Evolutionary conservation across 495 filamentous ascomycete species (phyloP).

Genomic region (Penicillium herquei): DNA sequence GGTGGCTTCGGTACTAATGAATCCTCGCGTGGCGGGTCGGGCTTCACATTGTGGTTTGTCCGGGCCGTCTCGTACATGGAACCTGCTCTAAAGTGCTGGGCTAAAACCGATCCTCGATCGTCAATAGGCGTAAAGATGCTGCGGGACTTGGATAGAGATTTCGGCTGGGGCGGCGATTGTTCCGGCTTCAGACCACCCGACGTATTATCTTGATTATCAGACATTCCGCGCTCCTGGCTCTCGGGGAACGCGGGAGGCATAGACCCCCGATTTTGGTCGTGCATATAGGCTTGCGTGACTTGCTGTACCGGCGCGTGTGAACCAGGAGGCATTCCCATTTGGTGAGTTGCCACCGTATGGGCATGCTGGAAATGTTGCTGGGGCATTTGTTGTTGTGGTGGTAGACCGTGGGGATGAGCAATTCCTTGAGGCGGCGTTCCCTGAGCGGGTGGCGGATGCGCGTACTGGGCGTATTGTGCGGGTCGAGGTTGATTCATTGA

Average conservation of each 20-base stretch:
- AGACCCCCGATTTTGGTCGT: slow-evolving; percentile 62
- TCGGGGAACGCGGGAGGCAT: slow-evolving; percentile 51
- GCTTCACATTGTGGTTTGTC: slow-evolving; percentile 37
- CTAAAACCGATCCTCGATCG: slow-evolving; percentile 83
- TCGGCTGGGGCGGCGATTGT: slow-evolving; percentile 55
- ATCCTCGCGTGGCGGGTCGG: slow-evolving; percentile 45
- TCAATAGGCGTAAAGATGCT: slow-evolving; percentile 98
- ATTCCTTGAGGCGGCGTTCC: slow-evolving; percentile 24
- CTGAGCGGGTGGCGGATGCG: slow-evolving; percentile 39
- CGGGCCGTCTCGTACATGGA: slow-evolving; percentile 45
- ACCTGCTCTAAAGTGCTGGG: slow-evolving; percentile 72
- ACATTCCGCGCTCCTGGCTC: slow-evolving; percentile 39
- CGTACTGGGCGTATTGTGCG: slow-evolving; percentile 48
- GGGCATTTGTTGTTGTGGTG: slow-evolving; percentile 31
- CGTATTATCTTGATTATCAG: slow-evolving; percentile 41
- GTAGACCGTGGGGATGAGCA: slow-evolving; percentile 32
- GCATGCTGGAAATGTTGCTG: slow-evolving; percentile 45
- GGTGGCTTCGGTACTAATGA: slow-evolving; percentile 41
- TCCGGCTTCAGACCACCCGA: slow-evolving; percentile 38
- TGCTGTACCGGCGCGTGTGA: slow-evolving; percentile 32
- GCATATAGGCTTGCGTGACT: slow-evolving; percentile 61
- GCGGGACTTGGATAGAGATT: slow-evolving; percentile 77
- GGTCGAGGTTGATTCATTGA: slow-evolving; percentile 43
- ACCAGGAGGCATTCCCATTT: slow-evolving; percentile 15
- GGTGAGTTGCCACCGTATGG: slow-evolving; percentile 20